Conservation (phyloP, 371 early-diverging fungal species). For the Capillidium heterosporum region DNA sequence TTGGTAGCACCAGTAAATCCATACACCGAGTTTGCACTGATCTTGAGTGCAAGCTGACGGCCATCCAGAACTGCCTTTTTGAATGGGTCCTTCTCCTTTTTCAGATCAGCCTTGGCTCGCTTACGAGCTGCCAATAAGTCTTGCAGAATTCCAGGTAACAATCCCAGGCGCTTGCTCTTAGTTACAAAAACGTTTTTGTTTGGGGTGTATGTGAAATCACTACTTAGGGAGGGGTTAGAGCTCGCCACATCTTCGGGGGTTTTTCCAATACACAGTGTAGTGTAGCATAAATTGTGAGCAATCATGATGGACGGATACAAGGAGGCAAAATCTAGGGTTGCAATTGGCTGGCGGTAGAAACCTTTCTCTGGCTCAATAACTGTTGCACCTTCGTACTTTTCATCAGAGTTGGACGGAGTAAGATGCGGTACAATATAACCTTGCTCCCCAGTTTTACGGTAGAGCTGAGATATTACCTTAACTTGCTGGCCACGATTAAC, state of each 20-base stretch:
- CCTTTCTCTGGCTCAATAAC: slow-evolving; percentile 98
- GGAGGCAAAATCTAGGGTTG: slow-evolving; percentile 98
- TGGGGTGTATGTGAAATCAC: slow-evolving; percentile 79
- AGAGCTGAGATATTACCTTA: slow-evolving; percentile 95
- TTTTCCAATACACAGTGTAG: slow-evolving; percentile 59
- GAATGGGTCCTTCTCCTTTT: slow-evolving; percentile 87
- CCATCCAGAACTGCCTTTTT: slow-evolving; percentile 90
- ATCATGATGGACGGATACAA: slow-evolving; percentile 99
- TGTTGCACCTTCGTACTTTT: slow-evolving; percentile 96
- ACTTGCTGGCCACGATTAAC: slow-evolving; percentile 94
- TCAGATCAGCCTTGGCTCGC: slow-evolving; percentile 84
- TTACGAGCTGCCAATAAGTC: slow-evolving; percentile 93
- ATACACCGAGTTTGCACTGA: slow-evolving; percentile 98
- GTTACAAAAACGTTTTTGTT: slow-evolving; percentile 69
- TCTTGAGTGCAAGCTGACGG: slow-evolving; percentile 95
- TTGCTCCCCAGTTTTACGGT: slow-evolving; percentile 69
- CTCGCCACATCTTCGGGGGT: slow-evolving; percentile 33
- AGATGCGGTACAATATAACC: slow-evolving; percentile 90
- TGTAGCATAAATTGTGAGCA: slow-evolving; percentile 99
- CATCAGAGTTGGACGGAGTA: slow-evolving; percentile 53
- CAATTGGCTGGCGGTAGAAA: slow-evolving; percentile 91
- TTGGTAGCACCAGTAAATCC: slow-evolving; percentile 98
- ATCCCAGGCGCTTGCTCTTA: slow-evolving; percentile 53
- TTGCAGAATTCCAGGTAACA: slow-evolving; percentile 87
- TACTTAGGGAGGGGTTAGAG: slow-evolving; percentile 53